phyloP scores from a whole-genome alignment of 306 rosid species.

The Gillenia trifoliata region DNA sequence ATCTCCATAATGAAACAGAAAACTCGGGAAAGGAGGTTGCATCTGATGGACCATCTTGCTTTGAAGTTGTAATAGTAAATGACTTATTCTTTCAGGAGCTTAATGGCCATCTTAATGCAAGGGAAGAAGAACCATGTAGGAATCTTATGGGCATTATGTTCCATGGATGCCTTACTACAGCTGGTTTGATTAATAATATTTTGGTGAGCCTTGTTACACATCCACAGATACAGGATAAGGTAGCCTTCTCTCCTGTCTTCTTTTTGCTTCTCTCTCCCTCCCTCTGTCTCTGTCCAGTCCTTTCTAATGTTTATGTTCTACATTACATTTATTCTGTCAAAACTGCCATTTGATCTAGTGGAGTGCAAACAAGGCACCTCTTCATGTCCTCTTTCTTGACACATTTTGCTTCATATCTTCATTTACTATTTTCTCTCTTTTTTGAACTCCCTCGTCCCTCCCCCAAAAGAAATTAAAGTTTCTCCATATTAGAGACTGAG shows the following conservation, averaged over 20 bases:
- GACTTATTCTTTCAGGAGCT: constrained; percentile 33
- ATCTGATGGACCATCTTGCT: constrained; percentile 28
- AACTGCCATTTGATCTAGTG: not conserved
- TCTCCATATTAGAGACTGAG: not conserved
- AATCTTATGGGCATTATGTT: constrained; percentile 71
- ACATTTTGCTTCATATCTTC: not conserved
- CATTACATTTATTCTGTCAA: not conserved
- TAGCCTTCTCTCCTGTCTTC: constrained; percentile 13
- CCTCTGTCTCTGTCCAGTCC: not conserved
- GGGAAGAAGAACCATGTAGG: constrained; percentile 52
- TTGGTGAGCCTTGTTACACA: constrained; percentile 56
- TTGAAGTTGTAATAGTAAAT: constrained; percentile 31
- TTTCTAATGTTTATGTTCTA: not conserved
- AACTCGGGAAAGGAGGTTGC: constrained; percentile 29
- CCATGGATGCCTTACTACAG: constrained; percentile 73
- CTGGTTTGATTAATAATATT: constrained; percentile 49
- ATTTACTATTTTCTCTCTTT: not conserved
- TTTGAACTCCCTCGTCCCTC: not conserved
- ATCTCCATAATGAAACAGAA: constrained; percentile 20
- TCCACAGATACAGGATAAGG: constrained; percentile 69
- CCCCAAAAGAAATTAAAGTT: not conserved
- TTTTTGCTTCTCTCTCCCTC: not conserved
- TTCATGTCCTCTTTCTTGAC: not conserved
- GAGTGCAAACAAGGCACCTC: not conserved
- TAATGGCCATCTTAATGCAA: constrained; percentile 25